phyloP scores from a whole-genome alignment of 257 asterid species.

The Solanum gandarillasii region DNA sequence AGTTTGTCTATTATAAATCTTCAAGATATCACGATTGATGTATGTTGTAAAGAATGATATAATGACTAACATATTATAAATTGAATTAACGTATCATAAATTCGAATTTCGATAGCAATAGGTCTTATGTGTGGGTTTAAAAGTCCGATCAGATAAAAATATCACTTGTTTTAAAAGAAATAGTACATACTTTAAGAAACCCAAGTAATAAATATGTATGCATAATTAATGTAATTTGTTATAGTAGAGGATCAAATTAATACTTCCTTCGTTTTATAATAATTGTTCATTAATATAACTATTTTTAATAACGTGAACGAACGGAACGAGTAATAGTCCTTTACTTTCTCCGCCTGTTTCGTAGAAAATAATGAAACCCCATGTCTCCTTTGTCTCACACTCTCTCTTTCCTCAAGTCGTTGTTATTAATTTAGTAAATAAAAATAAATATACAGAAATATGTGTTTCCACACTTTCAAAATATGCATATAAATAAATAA shows the following conservation, averaged over 20 bases:
- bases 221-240: background rate
- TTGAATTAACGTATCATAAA: background rate
- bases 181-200: background rate
- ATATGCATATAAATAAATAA: background rate
- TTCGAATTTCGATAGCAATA: background rate
- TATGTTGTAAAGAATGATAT: background rate
- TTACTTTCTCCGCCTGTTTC: constrained; percentile 40
- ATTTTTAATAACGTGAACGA: no score
- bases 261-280: background rate
- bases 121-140: background rate
- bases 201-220: background rate
- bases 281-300: no score
- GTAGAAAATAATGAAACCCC: constrained; percentile 17
- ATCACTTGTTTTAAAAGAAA: no score
- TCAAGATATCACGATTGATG: background rate
- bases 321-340: background rate
- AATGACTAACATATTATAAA: background rate
- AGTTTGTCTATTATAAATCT: background rate
- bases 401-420: background rate
- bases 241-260: background rate
- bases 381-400: background rate
- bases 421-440: background rate
- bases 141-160: background rate
- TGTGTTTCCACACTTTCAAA: background rate
- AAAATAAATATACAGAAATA: background rate